These are phyloP conservation scores for Hypoxylon rubiginosum DNA, from an alignment of 2,329 filamentous ascomycete genomes.

Conservation along the genomic window DNA sequence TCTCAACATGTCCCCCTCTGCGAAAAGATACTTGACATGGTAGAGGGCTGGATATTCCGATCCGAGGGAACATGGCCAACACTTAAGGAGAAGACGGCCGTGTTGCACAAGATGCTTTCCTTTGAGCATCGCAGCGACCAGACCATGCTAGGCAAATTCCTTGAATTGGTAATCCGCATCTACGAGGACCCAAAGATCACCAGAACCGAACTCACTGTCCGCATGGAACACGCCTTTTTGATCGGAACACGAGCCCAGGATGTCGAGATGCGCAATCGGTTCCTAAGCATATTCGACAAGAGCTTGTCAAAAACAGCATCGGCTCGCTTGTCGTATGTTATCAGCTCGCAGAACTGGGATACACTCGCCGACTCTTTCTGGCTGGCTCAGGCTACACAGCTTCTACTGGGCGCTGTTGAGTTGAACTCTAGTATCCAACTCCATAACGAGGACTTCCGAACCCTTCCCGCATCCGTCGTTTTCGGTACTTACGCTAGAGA, in stretches of 20 bases:
- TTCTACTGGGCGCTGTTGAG: constrained; percentile 92
- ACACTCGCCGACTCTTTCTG: constrained; percentile 95
- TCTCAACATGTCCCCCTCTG: constrained; percentile 89
- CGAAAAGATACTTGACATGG: constrained; percentile 92
- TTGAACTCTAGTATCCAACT: constrained; percentile 83
- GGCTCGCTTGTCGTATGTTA: constrained; percentile 87
- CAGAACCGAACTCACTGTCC: constrained; percentile 92
- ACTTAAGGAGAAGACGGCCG: constrained; percentile 97
- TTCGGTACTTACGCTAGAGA: constrained; percentile 83
- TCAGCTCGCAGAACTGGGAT: constrained; percentile 96
- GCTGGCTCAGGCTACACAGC: constrained; percentile 93
- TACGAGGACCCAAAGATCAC: constrained; percentile 98
- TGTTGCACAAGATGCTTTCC: constrained; percentile 98
- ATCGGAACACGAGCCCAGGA: constrained; percentile 94
- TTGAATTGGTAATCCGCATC: constrained; percentile 95
- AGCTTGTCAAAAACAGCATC: constrained; percentile 94
- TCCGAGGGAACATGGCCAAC: constrained; percentile 96
- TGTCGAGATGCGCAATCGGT: constrained; percentile 95
- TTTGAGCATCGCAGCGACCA: constrained; percentile 89
- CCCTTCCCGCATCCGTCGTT: constrained; percentile 79
- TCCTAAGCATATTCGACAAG: constrained; percentile 96
- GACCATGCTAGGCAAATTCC: constrained; percentile 89
- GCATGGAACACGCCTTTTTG: constrained; percentile 97
- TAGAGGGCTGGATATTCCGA: constrained; percentile 95
- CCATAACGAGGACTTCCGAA: constrained; percentile 85